These are phyloP conservation scores for Chytriomyces hyalinus DNA, from an alignment of 192 early-diverging fungal species.

Conservation along the genomic window DNA sequence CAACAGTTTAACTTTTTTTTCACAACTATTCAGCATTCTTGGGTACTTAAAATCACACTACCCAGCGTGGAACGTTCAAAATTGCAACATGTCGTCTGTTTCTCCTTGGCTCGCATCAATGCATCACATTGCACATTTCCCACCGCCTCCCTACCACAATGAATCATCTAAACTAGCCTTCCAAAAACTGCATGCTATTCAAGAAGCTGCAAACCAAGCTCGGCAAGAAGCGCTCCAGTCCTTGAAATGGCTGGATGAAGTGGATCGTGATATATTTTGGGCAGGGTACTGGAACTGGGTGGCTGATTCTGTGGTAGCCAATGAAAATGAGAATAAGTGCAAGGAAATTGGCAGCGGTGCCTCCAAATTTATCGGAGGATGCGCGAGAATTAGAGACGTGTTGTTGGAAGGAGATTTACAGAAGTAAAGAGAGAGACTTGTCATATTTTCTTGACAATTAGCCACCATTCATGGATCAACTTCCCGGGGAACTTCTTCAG, in stretches of 20 bases:
- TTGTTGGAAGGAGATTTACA: slow-evolving; percentile 6
- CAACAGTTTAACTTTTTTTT: not conserved
- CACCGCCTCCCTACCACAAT: slow-evolving; percentile 9
- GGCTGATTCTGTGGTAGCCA: slow-evolving; percentile 39
- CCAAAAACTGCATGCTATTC: slow-evolving; percentile 20
- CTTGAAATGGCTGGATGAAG: slow-evolving; percentile 25
- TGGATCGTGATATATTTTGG: slow-evolving; percentile 47
- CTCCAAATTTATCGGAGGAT: slow-evolving; percentile 10
- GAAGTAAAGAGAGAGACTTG: not conserved
- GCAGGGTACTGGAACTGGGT: slow-evolving; percentile 53
- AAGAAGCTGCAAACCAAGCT: slow-evolving; percentile 20
- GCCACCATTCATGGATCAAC: too few relatives aligned
- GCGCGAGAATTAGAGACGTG: slow-evolving; percentile 17
- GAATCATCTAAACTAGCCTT: slow-evolving; percentile 5
- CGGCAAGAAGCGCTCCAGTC: slow-evolving; percentile 19
- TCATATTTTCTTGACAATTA: not conserved
- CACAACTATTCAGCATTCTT: slow-evolving; percentile 11
- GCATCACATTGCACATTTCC: slow-evolving; percentile 6
- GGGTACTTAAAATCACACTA: slow-evolving; percentile 21
- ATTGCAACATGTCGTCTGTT: slow-evolving; percentile 6
- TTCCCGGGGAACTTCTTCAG: too few relatives aligned
- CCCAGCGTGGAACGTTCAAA: slow-evolving; percentile 5
- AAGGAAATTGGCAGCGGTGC: not conserved
- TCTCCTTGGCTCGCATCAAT: slow-evolving; percentile 23
- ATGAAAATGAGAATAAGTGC: not conserved